A percentile compares a stretch with the other conserved stretches of the same genome.
phyloP scores from a whole-genome alignment of 2,329 filamentous ascomycete genomes.

The Akanthomyces muscarius region DNA sequence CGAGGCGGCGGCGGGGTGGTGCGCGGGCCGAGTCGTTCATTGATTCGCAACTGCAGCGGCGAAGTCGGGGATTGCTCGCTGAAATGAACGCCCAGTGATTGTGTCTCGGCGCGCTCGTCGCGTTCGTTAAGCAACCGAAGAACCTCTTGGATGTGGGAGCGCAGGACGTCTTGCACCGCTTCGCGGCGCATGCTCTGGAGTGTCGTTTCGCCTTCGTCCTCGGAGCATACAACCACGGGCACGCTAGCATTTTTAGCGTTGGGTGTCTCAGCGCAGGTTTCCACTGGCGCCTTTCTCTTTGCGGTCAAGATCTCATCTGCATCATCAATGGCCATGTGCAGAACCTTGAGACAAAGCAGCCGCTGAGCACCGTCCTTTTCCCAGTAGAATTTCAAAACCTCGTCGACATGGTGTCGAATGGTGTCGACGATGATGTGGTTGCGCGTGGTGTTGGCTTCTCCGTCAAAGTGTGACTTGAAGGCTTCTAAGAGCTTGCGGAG shows the following conservation, averaged over 20 bases:
- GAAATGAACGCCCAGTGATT: slow-evolving; percentile 20
- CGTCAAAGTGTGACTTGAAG: slow-evolving; percentile 31
- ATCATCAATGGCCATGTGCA: slow-evolving; percentile 39
- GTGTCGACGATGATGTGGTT: slow-evolving; percentile 24
- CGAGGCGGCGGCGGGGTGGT: slow-evolving; percentile 18
- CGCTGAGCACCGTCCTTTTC: slow-evolving; percentile 25
- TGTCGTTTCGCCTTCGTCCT: slow-evolving; percentile 18
- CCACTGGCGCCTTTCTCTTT: slow-evolving; percentile 21
- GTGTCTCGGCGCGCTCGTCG: slow-evolving; percentile 28
- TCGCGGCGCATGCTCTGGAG: slow-evolving; percentile 28
- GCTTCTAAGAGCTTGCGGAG: slow-evolving; percentile 39
- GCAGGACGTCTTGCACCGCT: slow-evolving; percentile 43
- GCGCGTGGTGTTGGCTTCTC: slow-evolving; percentile 20
- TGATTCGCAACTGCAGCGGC: slow-evolving; percentile 7
- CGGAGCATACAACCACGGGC: slow-evolving; percentile 10
- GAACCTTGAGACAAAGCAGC: slow-evolving; percentile 34
- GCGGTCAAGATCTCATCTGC: slow-evolving; percentile 43
- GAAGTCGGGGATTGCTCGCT: slow-evolving; percentile 16
- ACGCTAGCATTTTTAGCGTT: not conserved
- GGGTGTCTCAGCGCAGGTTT: not conserved
- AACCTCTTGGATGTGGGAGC: slow-evolving; percentile 48
- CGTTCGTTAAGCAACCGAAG: slow-evolving; percentile 42
- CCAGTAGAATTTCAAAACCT: slow-evolving; percentile 24
- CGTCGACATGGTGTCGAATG: slow-evolving; percentile 26
- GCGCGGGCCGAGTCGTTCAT: slow-evolving; percentile 5